phyloP scores from a whole-genome alignment of 2,329 filamentous ascomycete species.

The Huntiella bhutanensis region DNA sequence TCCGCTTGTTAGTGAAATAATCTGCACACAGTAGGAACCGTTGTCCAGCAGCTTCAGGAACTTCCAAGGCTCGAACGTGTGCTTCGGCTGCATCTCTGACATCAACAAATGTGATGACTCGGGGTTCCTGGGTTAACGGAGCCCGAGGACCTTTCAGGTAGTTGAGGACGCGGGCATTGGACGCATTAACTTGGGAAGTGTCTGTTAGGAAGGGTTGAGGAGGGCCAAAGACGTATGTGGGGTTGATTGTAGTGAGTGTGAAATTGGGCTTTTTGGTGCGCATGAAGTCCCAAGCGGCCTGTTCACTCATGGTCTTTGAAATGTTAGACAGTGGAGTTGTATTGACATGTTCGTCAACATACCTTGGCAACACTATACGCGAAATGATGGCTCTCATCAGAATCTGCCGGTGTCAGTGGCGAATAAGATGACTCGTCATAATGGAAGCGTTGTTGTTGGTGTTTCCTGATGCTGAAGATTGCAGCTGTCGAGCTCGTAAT shows the following conservation, averaged over 20 bases:
- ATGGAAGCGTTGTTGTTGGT: constrained; percentile 14
- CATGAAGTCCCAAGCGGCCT: constrained; percentile 38
- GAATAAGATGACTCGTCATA: constrained; percentile 17
- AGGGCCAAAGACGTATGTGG: constrained; percentile 46
- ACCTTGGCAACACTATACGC: constrained; percentile 19
- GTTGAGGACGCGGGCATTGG: constrained; percentile 41
- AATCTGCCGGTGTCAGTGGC: constrained; percentile 15
- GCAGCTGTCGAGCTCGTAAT: constrained; percentile 30
- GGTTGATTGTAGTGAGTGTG: constrained; percentile 40
- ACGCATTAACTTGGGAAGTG: constrained; percentile 31
- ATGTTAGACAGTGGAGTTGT: background rate
- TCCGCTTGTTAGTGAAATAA: constrained; percentile 21
- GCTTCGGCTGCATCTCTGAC: constrained; percentile 42
- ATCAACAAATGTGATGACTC: constrained; percentile 29
- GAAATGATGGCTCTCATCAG: constrained; percentile 13
- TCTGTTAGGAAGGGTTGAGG: constrained; percentile 28
- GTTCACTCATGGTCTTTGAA: constrained; percentile 38
- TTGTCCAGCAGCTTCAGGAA: constrained; percentile 37
- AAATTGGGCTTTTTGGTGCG: constrained; percentile 27
- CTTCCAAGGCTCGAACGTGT: constrained; percentile 40
- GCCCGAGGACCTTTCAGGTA: constrained; percentile 42
- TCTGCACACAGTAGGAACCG: constrained; percentile 38
- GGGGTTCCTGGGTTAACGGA: constrained; percentile 22
- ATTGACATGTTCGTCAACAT: background rate
- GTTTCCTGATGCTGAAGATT: constrained; percentile 21